These are phyloP conservation scores for Fusarium devonianum DNA, from an alignment of 2,329 filamentous ascomycete genomes.

Conservation along the genomic window DNA sequence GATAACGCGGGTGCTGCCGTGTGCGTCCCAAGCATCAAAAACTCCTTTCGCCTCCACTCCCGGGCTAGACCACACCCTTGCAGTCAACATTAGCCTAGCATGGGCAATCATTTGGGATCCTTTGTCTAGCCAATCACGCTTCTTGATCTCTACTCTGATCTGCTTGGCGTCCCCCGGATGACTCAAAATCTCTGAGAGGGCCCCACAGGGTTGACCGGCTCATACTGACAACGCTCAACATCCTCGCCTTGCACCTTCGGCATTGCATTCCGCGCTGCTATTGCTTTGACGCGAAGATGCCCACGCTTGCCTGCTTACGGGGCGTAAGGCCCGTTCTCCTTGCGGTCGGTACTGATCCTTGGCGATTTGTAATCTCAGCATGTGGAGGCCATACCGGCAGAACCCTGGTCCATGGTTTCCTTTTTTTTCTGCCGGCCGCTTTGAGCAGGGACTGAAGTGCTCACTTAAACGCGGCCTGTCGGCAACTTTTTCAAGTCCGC, in stretches of 20 bases:
- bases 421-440: slow-evolving; percentile 9
- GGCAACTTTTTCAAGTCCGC: slow-evolving; percentile 22
- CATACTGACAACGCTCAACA: background rate
- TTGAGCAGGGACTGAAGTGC: background rate
- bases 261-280: too few species aligned
- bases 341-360: background rate
- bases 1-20: slow-evolving; percentile 8
- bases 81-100: background rate
- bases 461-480: slow-evolving; percentile 32
- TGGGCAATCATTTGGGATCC: slow-evolving; percentile 1
- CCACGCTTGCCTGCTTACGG: background rate
- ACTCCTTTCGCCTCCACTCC: background rate
- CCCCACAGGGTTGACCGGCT: slow-evolving; percentile 4
- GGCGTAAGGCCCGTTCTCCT: slow-evolving; percentile 8
- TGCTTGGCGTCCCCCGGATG: slow-evolving; percentile 5
- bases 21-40: background rate
- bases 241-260: too few species aligned
- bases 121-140: background rate
- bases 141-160: background rate
- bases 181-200: background rate
- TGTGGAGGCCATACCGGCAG: background rate
- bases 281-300: background rate
- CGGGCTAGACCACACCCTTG: background rate
- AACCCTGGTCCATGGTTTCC: slow-evolving; percentile 11
- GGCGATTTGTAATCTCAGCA: slow-evolving; percentile 20